These are phyloP conservation scores for Leccinellum rugosiceps DNA, from an alignment of 768 basidiomycete genomes.

Conservation along the genomic window DNA sequence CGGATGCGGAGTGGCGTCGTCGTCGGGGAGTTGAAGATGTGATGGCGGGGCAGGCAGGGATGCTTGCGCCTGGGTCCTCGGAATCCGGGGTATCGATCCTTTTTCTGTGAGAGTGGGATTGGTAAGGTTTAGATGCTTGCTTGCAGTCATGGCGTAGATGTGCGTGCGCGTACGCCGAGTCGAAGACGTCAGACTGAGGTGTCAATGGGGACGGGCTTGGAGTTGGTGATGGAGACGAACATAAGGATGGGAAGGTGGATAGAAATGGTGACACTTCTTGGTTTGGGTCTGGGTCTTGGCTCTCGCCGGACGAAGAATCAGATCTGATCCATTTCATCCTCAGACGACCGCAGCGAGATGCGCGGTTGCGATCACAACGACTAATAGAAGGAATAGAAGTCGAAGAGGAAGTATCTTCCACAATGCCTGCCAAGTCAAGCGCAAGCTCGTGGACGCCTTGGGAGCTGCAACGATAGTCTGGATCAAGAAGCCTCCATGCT, in stretches of 20 bases:
- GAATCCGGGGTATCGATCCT: constrained; percentile 9
- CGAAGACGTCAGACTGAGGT: constrained; percentile 4
- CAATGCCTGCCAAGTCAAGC: constrained; percentile 16
- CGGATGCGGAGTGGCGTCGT: constrained; percentile 9
- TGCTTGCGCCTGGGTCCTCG: constrained; percentile 6
- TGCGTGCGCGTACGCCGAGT: neutral
- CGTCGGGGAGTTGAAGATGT: neutral
- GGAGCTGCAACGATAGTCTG: constrained; percentile 9
- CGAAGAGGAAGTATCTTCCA: neutral
- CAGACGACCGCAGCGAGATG: constrained; percentile 1
- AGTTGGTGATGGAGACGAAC: neutral
- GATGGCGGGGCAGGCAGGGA: neutral
- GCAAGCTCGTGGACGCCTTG: constrained; percentile 17
- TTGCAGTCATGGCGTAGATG: neutral
- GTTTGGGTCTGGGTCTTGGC: neutral
- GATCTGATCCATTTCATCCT: constrained; percentile 18
- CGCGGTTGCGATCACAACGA: neutral
- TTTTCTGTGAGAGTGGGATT: neutral
- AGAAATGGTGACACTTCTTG: neutral
- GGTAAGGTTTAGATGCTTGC: neutral
- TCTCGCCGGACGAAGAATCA: constrained; percentile 5
- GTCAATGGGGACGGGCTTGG: neutral
- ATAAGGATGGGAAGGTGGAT: neutral
- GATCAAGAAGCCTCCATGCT: constrained; percentile 25
- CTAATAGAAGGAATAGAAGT: neutral